Conservation (phyloP, 768 basidiomycete genomes). For the Solioccasus polychromus region DNA sequence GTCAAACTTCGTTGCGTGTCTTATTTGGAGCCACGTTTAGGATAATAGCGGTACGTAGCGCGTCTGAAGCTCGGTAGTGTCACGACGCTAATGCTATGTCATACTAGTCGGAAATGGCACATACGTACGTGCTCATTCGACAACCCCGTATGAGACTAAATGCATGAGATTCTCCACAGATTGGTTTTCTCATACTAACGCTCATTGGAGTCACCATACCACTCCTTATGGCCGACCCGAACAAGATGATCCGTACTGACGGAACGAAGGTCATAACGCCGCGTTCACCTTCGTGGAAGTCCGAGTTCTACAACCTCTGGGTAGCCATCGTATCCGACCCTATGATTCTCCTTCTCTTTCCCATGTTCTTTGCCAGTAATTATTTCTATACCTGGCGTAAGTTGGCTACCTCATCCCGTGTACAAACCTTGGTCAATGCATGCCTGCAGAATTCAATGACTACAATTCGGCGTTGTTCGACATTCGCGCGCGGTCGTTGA, state of each 20-base stretch:
- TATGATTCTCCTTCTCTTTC: constrained; percentile 71
- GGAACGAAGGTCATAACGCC: constrained; percentile 60
- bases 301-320: constrained; percentile 68
- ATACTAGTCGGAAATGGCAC: constrained; percentile 66
- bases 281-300: constrained; percentile 73
- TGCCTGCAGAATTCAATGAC: constrained; percentile 67
- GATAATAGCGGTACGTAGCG: constrained; percentile 27
- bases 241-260: constrained; percentile 72
- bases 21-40: constrained; percentile 26
- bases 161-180: constrained; percentile 43
- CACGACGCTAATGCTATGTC: too few relatives aligned
- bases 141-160: not conserved
- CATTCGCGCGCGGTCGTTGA: constrained; percentile 72
- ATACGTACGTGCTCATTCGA: constrained; percentile 74
- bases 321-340: constrained; percentile 68
- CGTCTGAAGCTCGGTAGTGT: not conserved
- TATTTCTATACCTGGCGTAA: constrained; percentile 85
- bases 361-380: constrained; percentile 82
- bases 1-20: not conserved
- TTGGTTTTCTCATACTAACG: constrained; percentile 72
- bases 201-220: constrained; percentile 64
- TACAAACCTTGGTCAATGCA: not conserved
- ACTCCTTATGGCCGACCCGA: constrained; percentile 65
- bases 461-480: constrained; percentile 77
- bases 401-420: constrained; percentile 21